phyloP scores from a whole-genome alignment of 2,329 filamentous ascomycete species.

The Diplodia intermedia region DNA sequence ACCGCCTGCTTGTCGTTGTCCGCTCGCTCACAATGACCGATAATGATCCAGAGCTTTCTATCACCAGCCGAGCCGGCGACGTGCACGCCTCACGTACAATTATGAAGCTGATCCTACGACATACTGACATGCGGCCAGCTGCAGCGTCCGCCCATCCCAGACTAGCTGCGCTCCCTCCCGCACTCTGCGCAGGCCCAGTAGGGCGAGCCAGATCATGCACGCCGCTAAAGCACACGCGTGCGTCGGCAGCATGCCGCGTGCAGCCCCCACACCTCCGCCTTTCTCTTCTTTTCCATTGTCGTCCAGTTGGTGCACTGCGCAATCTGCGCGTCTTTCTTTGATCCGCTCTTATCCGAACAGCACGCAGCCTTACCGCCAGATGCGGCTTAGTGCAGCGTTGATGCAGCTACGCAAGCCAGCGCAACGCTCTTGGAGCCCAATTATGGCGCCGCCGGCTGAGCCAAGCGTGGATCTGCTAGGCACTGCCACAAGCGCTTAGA shows the following conservation, averaged over 20 bases:
- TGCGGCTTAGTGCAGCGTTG: conserved; percentile 9
- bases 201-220: conserved; percentile 27
- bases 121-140: conserved; percentile 3
- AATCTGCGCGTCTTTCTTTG: conserved; percentile 7
- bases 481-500: conserved; percentile 1
- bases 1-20: conserved; percentile 8
- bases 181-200: conserved; percentile 22
- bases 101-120: not conserved
- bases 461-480: conserved; percentile 22
- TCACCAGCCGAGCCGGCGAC: not conserved
- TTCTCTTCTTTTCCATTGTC: conserved; percentile 17
- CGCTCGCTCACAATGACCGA: conserved; percentile 2
- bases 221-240: conserved; percentile 8
- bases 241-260: conserved; percentile 17
- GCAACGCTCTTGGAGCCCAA: conserved; percentile 26
- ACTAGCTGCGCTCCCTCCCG: conserved; percentile 22
- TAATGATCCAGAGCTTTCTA: conserved; percentile 8
- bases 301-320: conserved; percentile 14
- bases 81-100: not conserved
- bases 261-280: conserved; percentile 10
- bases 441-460: conserved; percentile 7
- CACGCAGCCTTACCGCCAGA: conserved; percentile 21
- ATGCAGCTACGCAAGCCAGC: conserved; percentile 22
- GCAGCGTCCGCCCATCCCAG: conserved; percentile 10
- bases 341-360: conserved; percentile 22